phyloP scores from a whole-genome alignment of 495 filamentous ascomycete genomes.

The Massariosphaeria phaeospora region DNA sequence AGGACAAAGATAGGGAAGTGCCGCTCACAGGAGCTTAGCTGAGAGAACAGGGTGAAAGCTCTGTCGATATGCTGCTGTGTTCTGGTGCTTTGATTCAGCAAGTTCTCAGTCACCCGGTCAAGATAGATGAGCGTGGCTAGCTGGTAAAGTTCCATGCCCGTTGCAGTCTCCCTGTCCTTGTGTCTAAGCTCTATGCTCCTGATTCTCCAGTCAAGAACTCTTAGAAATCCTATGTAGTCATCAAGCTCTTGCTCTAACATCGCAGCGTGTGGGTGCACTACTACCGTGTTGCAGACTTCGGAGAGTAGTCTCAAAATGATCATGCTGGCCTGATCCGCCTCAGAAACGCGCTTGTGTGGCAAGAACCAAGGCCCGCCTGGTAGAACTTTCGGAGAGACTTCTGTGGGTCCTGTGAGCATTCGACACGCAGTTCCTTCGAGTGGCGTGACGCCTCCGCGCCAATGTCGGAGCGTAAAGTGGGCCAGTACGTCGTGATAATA shows the following conservation, averaged over 20 bases:
- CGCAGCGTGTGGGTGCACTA: neutral
- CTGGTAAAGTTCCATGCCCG: neutral
- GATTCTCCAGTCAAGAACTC: neutral
- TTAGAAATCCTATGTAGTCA: neutral
- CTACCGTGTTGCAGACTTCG: neutral
- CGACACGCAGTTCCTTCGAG: slow-evolving; percentile 35
- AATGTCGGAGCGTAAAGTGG: slow-evolving; percentile 32
- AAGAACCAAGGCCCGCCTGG: neutral
- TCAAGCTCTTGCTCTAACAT: neutral
- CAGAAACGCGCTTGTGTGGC: neutral
- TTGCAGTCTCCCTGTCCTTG: neutral
- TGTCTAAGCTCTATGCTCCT: neutral
- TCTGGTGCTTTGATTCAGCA: neutral
- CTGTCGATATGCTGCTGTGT: neutral
- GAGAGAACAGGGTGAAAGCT: slow-evolving; percentile 42
- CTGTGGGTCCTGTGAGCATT: slow-evolving; percentile 15
- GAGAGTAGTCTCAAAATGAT: neutral
- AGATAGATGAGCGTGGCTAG: neutral
- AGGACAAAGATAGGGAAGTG: slow-evolving; percentile 43
- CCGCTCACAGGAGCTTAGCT: slow-evolving; percentile 37
- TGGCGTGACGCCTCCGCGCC: slow-evolving; percentile 24
- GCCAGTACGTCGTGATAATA: slow-evolving; percentile 33
- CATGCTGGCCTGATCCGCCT: neutral
- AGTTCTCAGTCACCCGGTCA: neutral
- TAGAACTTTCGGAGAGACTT: neutral